phyloP scores from a whole-genome alignment of 2,329 filamentous ascomycete genomes.

The Fusarium citri region DNA sequence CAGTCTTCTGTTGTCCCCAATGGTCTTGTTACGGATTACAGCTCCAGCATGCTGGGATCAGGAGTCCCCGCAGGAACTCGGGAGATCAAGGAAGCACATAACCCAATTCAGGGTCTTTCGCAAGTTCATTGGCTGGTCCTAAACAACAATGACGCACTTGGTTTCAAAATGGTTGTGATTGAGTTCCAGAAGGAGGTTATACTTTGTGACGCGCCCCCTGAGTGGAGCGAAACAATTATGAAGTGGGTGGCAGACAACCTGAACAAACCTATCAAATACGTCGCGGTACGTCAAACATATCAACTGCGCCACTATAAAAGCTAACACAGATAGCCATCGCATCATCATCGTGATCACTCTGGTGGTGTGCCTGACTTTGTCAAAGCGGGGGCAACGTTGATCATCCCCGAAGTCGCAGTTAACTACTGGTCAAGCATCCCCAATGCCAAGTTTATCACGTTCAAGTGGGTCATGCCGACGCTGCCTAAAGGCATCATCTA shows the following conservation, averaged over 20 bases:
- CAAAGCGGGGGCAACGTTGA: slow-evolving; percentile 7
- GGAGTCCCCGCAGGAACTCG: neutral
- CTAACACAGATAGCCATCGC: slow-evolving; percentile 6
- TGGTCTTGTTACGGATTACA: slow-evolving; percentile 28
- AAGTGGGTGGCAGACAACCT: slow-evolving; percentile 22
- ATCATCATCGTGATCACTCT: slow-evolving; percentile 33
- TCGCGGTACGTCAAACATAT: slow-evolving; percentile 11
- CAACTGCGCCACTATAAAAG: fast-evolving
- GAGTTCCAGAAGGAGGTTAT: slow-evolving; percentile 32
- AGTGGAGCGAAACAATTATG: slow-evolving; percentile 6
- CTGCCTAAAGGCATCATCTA: neutral
- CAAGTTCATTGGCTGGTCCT: slow-evolving; percentile 28
- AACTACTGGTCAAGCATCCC: slow-evolving; percentile 27
- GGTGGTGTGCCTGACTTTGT: slow-evolving; percentile 18
- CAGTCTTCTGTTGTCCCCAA: neutral
- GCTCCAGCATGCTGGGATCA: slow-evolving; percentile 25
- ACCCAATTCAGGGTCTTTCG: neutral
- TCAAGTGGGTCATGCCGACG: slow-evolving; percentile 18
- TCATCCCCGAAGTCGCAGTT: slow-evolving; percentile 12
- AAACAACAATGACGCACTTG: slow-evolving; percentile 2
- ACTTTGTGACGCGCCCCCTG: slow-evolving; percentile 26
- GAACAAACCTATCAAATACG: slow-evolving; percentile 12
- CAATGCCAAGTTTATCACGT: slow-evolving; percentile 4
- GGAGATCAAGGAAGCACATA: neutral
- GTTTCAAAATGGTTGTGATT: slow-evolving; percentile 28